Base-by-base conservation (phyloP, 345 rosid genomes). In the Turnera subulata region DNA sequence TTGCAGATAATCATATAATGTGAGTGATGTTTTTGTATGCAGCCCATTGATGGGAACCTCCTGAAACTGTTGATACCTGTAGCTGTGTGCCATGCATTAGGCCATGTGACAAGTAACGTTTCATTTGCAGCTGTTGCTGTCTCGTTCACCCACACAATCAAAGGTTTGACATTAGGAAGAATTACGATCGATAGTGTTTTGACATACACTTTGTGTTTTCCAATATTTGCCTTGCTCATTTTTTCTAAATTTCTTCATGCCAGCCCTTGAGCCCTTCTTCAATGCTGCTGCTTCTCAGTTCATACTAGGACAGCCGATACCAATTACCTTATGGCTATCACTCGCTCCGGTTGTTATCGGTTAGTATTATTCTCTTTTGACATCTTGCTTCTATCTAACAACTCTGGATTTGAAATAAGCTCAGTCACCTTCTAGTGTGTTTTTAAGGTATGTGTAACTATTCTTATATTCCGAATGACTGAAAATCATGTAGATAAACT, bases 261-360 rank as follows among this genome's bases (percentile, higher is more conserved):
- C 88, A 93, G 99, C 97, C 4, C 96, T 93, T 13, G 99, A 93
- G 80, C 99, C 99, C 15, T 93, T 89, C 85, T 93, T 93, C 81
- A 93, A 89, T 38, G 99, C 97, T 39, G 80, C 94, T 64, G 96
- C 99, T 73, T 89, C 99, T 32, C 97, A 93, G 11, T 93, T 89
- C 64, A 4, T 93, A 56, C 80, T 93, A 5, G 99, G 99, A 61
- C 99, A 93, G 59, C 47, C 76, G 9, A 89, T 93, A 25, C 97
- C 99, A 6, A 6, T 86, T 1, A 64, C 96, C 58, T 79, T 93
- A 23, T 93, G 99, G 99, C 77, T 93, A 49, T 86, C 99, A 55
- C 71, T 89, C 57, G 84, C 86, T 67, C 96, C 99, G 35, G 97
- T 92, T 61, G 96, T 93, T 50, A 11, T 89, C 44, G 99, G 99